Percentiles rank a stretch among this genome's conserved stretches.
phyloP scores from a whole-genome alignment of 2,329 filamentous ascomycete genomes.

The Pseudogymnoascus sp. region DNA sequence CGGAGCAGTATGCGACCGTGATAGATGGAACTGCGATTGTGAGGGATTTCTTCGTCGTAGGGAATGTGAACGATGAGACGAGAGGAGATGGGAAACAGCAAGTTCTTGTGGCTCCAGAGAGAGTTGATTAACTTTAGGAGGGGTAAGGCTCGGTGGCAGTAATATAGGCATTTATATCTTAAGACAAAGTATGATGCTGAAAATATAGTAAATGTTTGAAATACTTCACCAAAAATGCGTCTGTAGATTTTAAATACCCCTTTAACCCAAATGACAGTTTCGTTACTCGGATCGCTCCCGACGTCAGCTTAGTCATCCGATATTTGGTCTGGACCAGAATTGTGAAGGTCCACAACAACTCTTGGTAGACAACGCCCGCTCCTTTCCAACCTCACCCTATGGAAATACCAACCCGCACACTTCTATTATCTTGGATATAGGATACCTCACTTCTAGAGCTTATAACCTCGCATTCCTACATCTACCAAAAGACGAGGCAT shows the following conservation, averaged over 20 bases:
- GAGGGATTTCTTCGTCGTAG: slow-evolving; percentile 37
- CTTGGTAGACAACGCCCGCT: neutral
- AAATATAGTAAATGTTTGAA: neutral
- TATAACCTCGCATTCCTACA: neutral
- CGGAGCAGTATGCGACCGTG: slow-evolving; percentile 35
- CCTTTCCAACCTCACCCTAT: neutral
- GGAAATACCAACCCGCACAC: neutral
- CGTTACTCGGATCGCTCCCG: neutral
- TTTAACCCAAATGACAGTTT: neutral
- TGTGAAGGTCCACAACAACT: neutral
- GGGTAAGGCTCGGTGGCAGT: neutral
- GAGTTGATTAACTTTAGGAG: neutral
- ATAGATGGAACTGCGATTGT: slow-evolving; percentile 37
- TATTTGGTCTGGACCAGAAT: slow-evolving; percentile 3
- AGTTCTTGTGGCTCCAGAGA: neutral
- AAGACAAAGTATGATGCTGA: neutral
- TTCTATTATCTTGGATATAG: slow-evolving; percentile 1
- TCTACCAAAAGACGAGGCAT: neutral
- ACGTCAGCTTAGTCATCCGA: slow-evolving; percentile 3
- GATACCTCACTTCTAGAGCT: neutral
- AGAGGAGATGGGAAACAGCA: neutral
- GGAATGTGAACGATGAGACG: slow-evolving; percentile 9
- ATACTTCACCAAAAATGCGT: neutral
- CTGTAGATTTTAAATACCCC: neutral
- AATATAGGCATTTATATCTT: neutral